These are phyloP conservation scores for Asterionellopsis glacialis DNA, from an alignment of 108 stramenopile genomes.

Conservation along the genomic window DNA sequence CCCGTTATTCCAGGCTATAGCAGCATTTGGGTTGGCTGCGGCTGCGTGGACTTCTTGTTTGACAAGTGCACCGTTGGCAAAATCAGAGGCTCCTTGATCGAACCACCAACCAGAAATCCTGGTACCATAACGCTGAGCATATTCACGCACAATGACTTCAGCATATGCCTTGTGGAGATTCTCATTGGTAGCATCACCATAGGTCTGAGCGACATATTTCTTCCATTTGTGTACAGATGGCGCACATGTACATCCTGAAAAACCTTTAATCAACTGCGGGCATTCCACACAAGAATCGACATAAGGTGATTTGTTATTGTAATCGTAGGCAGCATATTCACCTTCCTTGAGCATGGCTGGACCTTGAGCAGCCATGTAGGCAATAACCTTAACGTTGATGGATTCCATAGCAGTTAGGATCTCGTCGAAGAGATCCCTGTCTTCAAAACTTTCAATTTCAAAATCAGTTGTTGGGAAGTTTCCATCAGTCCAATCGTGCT, in stretches of 20 bases:
- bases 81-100: background rate
- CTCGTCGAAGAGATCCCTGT: background rate
- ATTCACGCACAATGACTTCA: background rate
- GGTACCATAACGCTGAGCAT: background rate
- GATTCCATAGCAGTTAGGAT: background rate
- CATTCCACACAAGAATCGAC: no score
- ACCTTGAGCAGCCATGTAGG: conserved; percentile 12
- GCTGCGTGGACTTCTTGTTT: no score
- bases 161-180: background rate
- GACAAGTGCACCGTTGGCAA: background rate
- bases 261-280: no score
- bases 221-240: background rate
- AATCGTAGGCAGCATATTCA: background rate
- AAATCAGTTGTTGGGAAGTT: no score
- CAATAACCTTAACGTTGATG: conserved; percentile 1
- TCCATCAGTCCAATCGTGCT: background rate
- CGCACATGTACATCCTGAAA: background rate
- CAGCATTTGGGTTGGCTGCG: background rate
- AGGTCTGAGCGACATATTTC: background rate
- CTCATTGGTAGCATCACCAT: background rate
- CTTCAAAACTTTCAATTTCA: background rate
- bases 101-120: conserved; percentile 1
- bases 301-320: background rate
- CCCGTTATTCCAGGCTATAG: background rate
- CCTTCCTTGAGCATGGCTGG: conserved; percentile 8